Evolutionary conservation across 1,284 basidiomycete species (phyloP).

Genomic region (Sanghuangporus sanghuang): DNA sequence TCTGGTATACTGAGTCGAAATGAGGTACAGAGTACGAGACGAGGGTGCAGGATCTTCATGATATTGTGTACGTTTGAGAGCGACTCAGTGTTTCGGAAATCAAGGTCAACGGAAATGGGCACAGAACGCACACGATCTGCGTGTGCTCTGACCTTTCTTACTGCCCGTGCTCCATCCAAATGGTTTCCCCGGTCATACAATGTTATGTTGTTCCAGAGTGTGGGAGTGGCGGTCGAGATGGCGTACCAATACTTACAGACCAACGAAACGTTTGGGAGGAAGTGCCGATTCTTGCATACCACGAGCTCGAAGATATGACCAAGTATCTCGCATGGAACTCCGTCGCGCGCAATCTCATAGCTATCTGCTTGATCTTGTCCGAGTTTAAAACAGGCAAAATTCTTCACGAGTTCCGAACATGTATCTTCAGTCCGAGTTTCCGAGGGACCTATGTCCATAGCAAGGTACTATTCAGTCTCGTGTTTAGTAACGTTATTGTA

Average conservation of each 20-base stretch:
- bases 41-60: constrained; percentile 26
- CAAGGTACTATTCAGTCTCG: too few relatives aligned
- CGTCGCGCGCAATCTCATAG: too few relatives aligned
- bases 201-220: constrained; percentile 30
- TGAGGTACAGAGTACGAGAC: constrained; percentile 28
- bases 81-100: constrained; percentile 26
- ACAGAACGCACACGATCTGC: constrained; percentile 28
- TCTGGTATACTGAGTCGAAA: constrained; percentile 27
- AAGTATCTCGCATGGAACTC: constrained; percentile 30
- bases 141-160: constrained; percentile 24
- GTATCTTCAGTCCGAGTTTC: too few relatives aligned
- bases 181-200: constrained; percentile 27
- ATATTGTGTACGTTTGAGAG: constrained; percentile 23
- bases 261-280: constrained; percentile 24
- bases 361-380: too few relatives aligned
- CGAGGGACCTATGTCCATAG: too few relatives aligned
- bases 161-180: constrained; percentile 23
- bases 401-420: too few relatives aligned
- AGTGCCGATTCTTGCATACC: constrained; percentile 24
- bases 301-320: constrained; percentile 32
- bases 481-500: too few relatives aligned
- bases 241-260: constrained; percentile 28
- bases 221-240: constrained; percentile 25
- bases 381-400: too few relatives aligned
- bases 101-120: constrained; percentile 28